These are phyloP conservation scores for Neopestalotiopsis sp. DNA, from an alignment of 2,329 filamentous ascomycete genomes.

Conservation along the genomic window DNA sequence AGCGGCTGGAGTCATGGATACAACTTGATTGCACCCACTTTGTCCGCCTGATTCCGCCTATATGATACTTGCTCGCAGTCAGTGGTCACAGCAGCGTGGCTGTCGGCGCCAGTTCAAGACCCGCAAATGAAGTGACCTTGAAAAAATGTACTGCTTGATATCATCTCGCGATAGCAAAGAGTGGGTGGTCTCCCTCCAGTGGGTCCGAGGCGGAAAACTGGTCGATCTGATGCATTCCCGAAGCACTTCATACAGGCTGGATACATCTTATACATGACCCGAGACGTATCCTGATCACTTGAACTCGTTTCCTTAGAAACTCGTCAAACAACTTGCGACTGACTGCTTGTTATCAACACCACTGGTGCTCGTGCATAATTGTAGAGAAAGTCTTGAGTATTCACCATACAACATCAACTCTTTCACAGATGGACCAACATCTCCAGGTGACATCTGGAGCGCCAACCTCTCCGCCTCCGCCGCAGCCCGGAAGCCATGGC, in stretches of 20 bases:
- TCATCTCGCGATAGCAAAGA: background rate
- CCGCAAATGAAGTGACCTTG: background rate
- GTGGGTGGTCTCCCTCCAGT: too few relatives aligned
- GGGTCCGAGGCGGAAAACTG: background rate
- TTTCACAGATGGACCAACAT: background rate
- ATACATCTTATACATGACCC: background rate
- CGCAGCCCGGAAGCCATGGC: too few relatives aligned
- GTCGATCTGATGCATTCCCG: background rate
- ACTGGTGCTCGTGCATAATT: too few relatives aligned
- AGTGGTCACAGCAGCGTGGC: background rate
- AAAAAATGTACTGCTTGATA: background rate
- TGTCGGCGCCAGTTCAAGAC: too few relatives aligned
- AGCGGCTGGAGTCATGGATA: constrained; percentile 2
- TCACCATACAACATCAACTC: background rate
- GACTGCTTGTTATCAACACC: too few relatives aligned
- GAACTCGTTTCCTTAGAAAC: background rate
- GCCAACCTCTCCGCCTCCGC: background rate
- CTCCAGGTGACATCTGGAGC: background rate
- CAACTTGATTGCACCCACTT: constrained; percentile 12
- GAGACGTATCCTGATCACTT: background rate
- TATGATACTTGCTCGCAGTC: background rate
- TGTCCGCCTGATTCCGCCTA: constrained; percentile 6
- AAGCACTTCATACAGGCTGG: background rate
- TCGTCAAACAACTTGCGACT: background rate
- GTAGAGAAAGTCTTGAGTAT: background rate